phyloP scores from a whole-genome alignment of 225 moss, liverwort and hornwort species.

The Straminergon stramineum region DNA sequence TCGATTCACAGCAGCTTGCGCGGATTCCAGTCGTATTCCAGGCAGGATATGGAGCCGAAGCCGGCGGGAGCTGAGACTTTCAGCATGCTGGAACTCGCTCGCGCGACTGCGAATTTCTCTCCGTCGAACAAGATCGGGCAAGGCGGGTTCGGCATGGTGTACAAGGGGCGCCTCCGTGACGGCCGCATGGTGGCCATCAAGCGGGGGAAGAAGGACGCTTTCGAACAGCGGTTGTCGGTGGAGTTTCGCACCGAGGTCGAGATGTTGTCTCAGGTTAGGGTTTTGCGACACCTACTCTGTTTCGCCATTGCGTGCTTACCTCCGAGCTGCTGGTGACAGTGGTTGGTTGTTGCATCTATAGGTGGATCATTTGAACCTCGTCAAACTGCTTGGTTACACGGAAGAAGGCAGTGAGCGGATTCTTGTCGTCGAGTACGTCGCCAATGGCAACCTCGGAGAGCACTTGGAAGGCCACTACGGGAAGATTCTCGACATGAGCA shows the following conservation, averaged over 20 bases:
- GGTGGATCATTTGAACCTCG: slow-evolving; percentile 77
- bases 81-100: slow-evolving; percentile 39
- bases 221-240: slow-evolving; percentile 53
- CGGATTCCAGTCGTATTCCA: slow-evolving; percentile 25
- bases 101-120: slow-evolving; percentile 41
- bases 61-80: slow-evolving; percentile 34
- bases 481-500: slow-evolving; percentile 47
- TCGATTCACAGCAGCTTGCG: slow-evolving; percentile 20
- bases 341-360: slow-evolving; percentile 12
- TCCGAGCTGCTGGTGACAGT: background rate
- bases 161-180: slow-evolving; percentile 50
- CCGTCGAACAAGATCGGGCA: slow-evolving; percentile 61
- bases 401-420: slow-evolving; percentile 70
- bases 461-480: slow-evolving; percentile 61
- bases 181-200: slow-evolving; percentile 57
- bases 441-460: slow-evolving; percentile 80
- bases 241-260: slow-evolving; percentile 78
- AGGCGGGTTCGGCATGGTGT: slow-evolving; percentile 62
- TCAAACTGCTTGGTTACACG: slow-evolving; percentile 68
- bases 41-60: slow-evolving; percentile 5
- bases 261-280: slow-evolving; percentile 70
- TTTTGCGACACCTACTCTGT: background rate
- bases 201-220: slow-evolving; percentile 62
- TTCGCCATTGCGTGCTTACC: background rate
- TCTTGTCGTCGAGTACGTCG: slow-evolving; percentile 63